phyloP scores from a whole-genome alignment of 306 rosid genomes.

The Cucurbita pepo region DNA sequence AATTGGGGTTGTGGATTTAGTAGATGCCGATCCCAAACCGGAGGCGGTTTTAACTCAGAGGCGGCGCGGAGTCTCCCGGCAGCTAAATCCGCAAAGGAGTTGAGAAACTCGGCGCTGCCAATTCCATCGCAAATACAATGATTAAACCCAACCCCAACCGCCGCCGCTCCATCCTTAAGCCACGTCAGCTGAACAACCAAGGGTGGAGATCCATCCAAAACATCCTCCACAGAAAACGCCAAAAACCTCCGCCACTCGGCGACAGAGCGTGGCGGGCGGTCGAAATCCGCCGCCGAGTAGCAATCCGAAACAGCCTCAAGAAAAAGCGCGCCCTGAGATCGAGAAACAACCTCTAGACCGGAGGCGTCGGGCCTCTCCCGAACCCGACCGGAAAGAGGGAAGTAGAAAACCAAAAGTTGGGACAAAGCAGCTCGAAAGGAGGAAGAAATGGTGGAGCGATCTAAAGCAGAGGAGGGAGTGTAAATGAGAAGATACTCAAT shows the following conservation, averaged over 20 bases:
- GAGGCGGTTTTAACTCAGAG: conserved; percentile 11
- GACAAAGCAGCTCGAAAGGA: conserved; percentile 45
- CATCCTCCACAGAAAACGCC: conserved; percentile 44
- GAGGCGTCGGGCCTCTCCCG: conserved; percentile 19
- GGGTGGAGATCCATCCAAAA: conserved; percentile 60
- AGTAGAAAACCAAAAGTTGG: conserved; percentile 43
- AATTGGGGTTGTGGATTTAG: conserved; percentile 4
- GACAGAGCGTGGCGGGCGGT: conserved; percentile 38
- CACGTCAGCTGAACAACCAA: conserved; percentile 66
- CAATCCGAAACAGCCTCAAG: conserved; percentile 46
- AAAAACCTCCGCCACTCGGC: conserved; percentile 50
- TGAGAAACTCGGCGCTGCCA: conserved; percentile 66
- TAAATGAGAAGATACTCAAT: conserved; percentile 59
- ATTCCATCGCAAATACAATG: conserved; percentile 71
- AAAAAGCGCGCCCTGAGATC: conserved; percentile 60
- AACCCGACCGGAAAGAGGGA: conserved; percentile 61
- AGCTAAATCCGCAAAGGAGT: conserved; percentile 37
- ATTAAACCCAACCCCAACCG: conserved; percentile 57
- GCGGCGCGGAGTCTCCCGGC: conserved; percentile 12
- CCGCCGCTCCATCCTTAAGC: conserved; percentile 60
- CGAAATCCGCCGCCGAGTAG: conserved; percentile 24
- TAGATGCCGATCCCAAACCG: conserved; percentile 70
- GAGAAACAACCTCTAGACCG: conserved; percentile 49
- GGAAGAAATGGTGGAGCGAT: conserved; percentile 14
- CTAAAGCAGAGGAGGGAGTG: conserved; percentile 15